Evolutionary conservation across 805 yeast genomes (phyloP), one percentile per base, ranked within the genome.

Genomic region (Ogataea angusta): DNA sequence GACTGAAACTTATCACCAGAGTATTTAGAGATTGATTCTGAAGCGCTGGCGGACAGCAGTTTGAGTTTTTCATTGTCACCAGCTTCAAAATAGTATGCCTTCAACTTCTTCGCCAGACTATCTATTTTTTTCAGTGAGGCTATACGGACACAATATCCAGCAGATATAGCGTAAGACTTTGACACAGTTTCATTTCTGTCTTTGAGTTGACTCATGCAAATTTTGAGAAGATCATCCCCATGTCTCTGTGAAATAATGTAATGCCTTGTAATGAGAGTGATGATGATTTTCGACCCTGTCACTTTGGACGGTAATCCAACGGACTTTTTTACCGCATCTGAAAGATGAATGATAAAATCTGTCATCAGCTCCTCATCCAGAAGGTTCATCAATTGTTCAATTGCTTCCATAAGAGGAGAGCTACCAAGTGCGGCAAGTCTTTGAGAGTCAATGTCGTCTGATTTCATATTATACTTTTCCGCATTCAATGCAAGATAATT

Each of bases 281-380:
- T 86, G 9, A 90, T 59, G 0, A 89, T 81, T 46, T 80, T 74
- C 5, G 95, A 77, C 0, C 91, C 89, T 17, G 90, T 87, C 0
- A 85, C 88, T 54, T 91, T 88, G 0, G 97, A 87, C 0, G 98
- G 97, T 10, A 93, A 67, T 0, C 98, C 98, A 15, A 90, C 85
- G 0, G 95, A 76, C 41, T 69, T 73, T 45, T 79, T 78, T 7
- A 86, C 75, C 2, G 87, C 75, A 15, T 63, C 55, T 16, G 74
- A 73, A 21, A 88, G 63, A 27, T 65, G 67, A 2, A 65, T 67
- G 3, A 85, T 66, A 24, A 79, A 62, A 10, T 68, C 70, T 1
- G 67, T 71, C 65, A 79, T 67, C 17, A 68, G 62, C 17, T 63
- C 68, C 6, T 71, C 77, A 56, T 78, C 83, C 5, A 82, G 51